Conservation (phyloP, 108 stramenopile genomes). For the Aurantiochytrium sp. region DNA sequence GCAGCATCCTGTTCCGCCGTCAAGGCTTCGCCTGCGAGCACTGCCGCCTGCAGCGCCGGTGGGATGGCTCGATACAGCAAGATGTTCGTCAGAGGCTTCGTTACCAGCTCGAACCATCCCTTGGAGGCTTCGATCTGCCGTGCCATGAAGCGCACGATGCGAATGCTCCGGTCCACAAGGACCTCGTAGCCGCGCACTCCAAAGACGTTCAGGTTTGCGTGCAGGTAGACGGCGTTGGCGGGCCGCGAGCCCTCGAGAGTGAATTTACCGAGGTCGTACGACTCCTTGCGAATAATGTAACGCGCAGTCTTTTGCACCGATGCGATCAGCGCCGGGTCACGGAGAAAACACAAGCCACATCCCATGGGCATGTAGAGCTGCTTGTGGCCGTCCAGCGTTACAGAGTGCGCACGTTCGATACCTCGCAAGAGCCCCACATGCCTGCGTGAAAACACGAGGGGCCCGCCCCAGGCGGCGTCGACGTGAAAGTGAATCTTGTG, state of each 20-base stretch:
- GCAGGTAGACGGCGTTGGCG: background rate
- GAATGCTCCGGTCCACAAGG: background rate
- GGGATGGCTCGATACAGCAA: background rate
- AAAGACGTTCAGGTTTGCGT: background rate
- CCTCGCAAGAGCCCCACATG: background rate
- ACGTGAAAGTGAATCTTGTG: background rate
- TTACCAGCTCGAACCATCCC: constrained; percentile 1
- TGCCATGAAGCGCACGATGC: background rate
- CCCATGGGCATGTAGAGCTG: constrained; percentile 20
- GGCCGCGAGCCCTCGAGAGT: constrained; percentile 5
- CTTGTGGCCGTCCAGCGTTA: background rate
- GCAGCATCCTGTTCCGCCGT: background rate
- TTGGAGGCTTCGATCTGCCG: background rate
- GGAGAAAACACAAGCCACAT: background rate
- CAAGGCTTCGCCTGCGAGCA: background rate
- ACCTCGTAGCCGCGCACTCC: background rate
- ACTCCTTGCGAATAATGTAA: constrained; percentile 9
- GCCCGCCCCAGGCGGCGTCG: constrained; percentile 12
- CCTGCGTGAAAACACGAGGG: background rate
- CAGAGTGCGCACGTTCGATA: background rate
- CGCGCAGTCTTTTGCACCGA: constrained; percentile 8
- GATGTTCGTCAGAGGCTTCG: background rate
- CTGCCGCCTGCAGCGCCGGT: background rate
- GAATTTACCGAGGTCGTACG: constrained; percentile 3
- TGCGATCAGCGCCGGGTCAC: background rate